Conservation (phyloP, 148 eudicot genomes). For the Amaranthus hypochondriacus region DNA sequence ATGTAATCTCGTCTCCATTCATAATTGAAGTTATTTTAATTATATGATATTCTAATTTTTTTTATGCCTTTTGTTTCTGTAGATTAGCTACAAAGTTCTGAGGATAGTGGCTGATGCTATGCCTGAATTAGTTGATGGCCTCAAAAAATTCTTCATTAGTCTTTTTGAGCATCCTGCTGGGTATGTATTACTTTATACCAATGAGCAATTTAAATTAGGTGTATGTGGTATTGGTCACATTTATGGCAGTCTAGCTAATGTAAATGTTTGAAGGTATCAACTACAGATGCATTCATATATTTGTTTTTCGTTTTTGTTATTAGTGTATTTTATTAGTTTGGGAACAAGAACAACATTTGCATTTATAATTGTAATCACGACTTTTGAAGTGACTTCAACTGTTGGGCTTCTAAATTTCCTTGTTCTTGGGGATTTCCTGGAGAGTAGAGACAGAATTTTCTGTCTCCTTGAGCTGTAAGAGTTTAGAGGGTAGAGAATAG, state of each 20-base stretch:
- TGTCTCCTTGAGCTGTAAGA: neutral
- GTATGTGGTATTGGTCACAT: neutral
- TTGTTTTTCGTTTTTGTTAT: neutral
- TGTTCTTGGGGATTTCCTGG: neutral
- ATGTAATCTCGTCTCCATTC: constrained; percentile 37
- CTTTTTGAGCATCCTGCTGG: constrained; percentile 73
- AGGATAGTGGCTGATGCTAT: constrained; percentile 82
- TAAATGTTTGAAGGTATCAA: neutral
- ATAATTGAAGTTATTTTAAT: constrained; percentile 3
- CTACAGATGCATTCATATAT: neutral
- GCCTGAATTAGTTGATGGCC: constrained; percentile 49
- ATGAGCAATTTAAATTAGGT: neutral
- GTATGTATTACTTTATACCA: constrained; percentile 35
- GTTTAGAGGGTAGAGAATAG: neutral
- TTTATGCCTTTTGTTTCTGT: constrained; percentile 5
- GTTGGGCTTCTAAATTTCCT: neutral
- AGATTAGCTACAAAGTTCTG: constrained; percentile 68
- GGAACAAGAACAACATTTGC: too few relatives aligned
- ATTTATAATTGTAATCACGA: neutral
- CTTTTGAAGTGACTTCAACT: neutral
- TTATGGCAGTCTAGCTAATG: neutral
- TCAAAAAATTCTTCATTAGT: constrained; percentile 61
- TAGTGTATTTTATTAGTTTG: neutral
- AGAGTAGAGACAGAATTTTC: neutral
- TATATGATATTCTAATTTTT: constrained; percentile 14